Conservation (phyloP, 768 basidiomycete species). For the Myochromella boudieri region DNA sequence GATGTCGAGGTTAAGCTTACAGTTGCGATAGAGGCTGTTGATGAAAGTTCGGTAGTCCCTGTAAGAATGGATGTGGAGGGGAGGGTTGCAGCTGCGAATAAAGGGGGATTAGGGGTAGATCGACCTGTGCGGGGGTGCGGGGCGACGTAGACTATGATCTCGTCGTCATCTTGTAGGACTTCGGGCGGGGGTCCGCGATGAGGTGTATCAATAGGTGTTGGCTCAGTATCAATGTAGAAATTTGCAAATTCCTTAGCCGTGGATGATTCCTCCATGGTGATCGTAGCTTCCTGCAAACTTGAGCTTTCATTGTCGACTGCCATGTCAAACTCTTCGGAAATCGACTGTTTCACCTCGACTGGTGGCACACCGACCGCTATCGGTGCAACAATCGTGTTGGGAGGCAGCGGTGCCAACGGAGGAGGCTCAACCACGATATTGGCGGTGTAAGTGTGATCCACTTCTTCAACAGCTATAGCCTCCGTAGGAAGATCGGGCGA, state of each 20-base stretch:
- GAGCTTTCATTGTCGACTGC: no score
- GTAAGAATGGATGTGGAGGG: slow-evolving; percentile 24
- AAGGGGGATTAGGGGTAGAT: slow-evolving; percentile 9
- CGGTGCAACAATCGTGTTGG: no score
- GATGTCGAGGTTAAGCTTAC: not conserved
- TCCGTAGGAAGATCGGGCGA: not conserved
- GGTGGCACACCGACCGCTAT: no score
- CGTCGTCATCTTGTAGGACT: slow-evolving; percentile 44
- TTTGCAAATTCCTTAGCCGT: slow-evolving; percentile 4
- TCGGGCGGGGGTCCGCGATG: slow-evolving; percentile 12
- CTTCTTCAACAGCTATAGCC: not conserved
- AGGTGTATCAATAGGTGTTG: slow-evolving; percentile 21
- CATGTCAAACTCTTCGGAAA: no score
- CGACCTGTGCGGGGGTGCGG: slow-evolving; percentile 57
- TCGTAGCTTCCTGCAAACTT: no score
- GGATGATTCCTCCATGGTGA: not conserved
- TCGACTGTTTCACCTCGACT: no score
- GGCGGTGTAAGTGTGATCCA: not conserved
- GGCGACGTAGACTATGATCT: slow-evolving; percentile 76
- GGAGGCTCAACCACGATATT: not conserved
- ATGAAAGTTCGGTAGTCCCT: slow-evolving; percentile 18
- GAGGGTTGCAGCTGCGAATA: slow-evolving; percentile 5
- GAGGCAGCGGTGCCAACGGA: not conserved
- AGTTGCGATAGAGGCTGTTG: not conserved
- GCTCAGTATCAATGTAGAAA: slow-evolving; percentile 43